These are phyloP conservation scores for Tetrapisispora namnaoensis DNA, from an alignment of 805 yeast species.

Conservation along the genomic window DNA sequence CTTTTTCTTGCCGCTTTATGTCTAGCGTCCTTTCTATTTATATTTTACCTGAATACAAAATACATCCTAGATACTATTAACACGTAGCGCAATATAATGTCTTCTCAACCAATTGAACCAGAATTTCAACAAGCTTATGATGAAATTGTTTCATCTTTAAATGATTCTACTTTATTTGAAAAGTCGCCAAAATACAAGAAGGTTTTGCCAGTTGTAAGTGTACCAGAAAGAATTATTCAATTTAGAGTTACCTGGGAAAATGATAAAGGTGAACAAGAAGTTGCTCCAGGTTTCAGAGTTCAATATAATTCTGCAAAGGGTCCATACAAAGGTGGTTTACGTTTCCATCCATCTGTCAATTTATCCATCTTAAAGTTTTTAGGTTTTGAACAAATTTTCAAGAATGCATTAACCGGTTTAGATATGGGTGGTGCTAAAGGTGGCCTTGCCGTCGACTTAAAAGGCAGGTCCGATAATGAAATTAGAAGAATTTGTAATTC, in stretches of 20 bases:
- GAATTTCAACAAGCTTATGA: conserved; percentile 98
- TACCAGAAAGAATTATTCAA: conserved; percentile 93
- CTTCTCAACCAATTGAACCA: conserved; percentile 47
- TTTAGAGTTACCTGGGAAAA: conserved; percentile 98
- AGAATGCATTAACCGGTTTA: conserved; percentile 94
- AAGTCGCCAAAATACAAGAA: conserved; percentile 84
- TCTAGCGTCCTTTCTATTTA: no score
- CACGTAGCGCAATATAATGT: background rate
- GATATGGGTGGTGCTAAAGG: conserved; percentile 99
- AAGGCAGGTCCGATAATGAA: conserved; percentile 86
- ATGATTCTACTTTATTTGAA: conserved; percentile 83
- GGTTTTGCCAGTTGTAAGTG: conserved; percentile 80
- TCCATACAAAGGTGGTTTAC: conserved; percentile 98
- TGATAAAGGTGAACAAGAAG: conserved; percentile 83
- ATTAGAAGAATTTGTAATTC: conserved; percentile 94
- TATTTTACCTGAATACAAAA: no score
- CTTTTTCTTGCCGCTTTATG: no score
- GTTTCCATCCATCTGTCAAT: conserved; percentile 96
- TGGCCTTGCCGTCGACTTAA: conserved; percentile 97
- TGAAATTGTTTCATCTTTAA: conserved; percentile 80
- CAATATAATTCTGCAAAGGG: conserved; percentile 98
- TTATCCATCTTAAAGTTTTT: conserved; percentile 89
- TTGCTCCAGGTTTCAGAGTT: conserved; percentile 95
- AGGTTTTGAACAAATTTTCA: conserved; percentile 97
- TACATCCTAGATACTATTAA: background rate